Conservation (phyloP, 2,329 filamentous ascomycete species). For the Dactylellina leptospora region DNA sequence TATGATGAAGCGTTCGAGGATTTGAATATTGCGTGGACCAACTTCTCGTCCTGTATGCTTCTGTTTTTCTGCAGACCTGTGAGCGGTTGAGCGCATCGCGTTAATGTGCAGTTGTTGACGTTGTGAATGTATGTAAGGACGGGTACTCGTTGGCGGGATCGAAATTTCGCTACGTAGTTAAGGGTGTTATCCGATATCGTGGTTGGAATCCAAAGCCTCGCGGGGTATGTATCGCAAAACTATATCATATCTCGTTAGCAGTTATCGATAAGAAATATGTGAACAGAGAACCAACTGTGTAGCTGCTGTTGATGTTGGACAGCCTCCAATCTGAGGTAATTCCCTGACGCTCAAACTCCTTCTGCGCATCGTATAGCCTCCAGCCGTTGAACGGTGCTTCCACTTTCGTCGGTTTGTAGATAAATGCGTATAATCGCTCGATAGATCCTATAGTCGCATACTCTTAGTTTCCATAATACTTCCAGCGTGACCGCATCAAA, state of each 20-base stretch:
- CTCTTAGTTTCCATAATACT: no score
- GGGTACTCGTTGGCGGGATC: conserved; percentile 87
- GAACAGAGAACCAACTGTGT: conserved; percentile 65
- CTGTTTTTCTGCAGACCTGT: conserved; percentile 86
- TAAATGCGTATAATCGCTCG: conserved; percentile 91
- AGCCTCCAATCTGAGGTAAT: conserved; percentile 85
- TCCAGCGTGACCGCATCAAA: conserved; percentile 66
- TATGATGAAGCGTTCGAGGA: conserved; percentile 65
- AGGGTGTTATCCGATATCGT: conserved; percentile 96
- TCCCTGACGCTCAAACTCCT: conserved; percentile 87
- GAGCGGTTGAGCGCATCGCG: conserved; percentile 88
- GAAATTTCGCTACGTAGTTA: conserved; percentile 89
- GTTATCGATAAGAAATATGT: background rate
- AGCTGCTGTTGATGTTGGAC: conserved; percentile 87
- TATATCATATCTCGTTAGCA: conserved; percentile 47
- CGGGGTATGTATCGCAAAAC: conserved; percentile 94
- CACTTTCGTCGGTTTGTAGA: conserved; percentile 76
- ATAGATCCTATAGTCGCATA: conserved; percentile 75
- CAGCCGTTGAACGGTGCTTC: conserved; percentile 82
- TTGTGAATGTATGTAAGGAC: conserved; percentile 93
- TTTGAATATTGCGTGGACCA: conserved; percentile 90
- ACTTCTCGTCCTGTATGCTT: conserved; percentile 93
- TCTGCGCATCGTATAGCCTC: conserved; percentile 82
- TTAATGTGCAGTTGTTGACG: conserved; percentile 96
- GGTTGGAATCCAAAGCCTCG: conserved; percentile 81